Percentiles rank a stretch among this genome's conserved stretches.
Evolutionary conservation across 495 filamentous ascomycete genomes (phyloP).

Genomic region (Neurospora sublineolata): DNA sequence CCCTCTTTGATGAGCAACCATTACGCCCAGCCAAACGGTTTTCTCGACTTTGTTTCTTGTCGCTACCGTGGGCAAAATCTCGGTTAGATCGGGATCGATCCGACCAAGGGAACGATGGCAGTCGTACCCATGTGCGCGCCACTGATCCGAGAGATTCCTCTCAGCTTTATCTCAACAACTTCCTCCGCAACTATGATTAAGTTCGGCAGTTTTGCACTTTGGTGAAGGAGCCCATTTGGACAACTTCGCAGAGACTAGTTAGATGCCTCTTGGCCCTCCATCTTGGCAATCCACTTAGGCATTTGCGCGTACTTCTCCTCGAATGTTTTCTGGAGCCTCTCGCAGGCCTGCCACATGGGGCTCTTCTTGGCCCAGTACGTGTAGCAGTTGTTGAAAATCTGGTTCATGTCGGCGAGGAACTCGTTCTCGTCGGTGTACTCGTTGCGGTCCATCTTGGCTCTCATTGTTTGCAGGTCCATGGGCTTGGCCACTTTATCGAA

Average conservation of each 20-base stretch:
- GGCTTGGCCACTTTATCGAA: constrained; percentile 33
- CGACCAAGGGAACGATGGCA: neutral
- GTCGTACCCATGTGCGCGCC: neutral
- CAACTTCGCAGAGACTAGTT: neutral
- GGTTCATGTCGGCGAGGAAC: constrained; percentile 36
- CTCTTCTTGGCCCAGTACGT: constrained; percentile 32
- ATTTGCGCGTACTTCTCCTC: constrained; percentile 39
- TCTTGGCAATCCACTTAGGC: constrained; percentile 39
- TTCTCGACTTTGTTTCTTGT: neutral
- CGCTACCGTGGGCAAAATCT: neutral
- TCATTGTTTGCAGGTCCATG: constrained; percentile 40
- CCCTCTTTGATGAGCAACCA: neutral
- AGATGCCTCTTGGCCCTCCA: constrained; percentile 29
- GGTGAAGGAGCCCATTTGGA: neutral
- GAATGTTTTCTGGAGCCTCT: constrained; percentile 38
- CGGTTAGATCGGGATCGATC: neutral
- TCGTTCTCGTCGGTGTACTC: constrained; percentile 32
- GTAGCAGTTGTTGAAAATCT: constrained; percentile 40
- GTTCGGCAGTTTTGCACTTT: neutral
- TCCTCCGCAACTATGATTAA: neutral
- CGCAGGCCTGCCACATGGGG: constrained; percentile 34
- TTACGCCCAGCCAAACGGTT: neutral
- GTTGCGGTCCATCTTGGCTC: constrained; percentile 34
- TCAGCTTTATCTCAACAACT: neutral
- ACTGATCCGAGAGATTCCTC: neutral